These are phyloP conservation scores for Erucastrum elatum DNA, from an alignment of 345 rosid genomes.

Conservation along the genomic window DNA sequence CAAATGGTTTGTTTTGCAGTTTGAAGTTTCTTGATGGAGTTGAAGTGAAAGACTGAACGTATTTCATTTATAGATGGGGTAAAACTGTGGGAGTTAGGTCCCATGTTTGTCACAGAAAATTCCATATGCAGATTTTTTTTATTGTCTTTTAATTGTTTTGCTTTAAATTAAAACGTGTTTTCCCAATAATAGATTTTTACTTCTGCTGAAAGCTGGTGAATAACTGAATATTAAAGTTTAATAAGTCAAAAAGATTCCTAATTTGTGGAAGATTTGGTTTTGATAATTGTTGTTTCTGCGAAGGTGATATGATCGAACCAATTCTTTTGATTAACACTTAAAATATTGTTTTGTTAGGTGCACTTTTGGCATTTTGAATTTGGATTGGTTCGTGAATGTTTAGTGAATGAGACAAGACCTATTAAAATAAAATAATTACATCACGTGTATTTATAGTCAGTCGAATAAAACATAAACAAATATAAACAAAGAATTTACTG, in stretches of 20 bases:
- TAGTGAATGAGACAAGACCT: not conserved
- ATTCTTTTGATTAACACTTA: not conserved
- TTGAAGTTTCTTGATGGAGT: not conserved
- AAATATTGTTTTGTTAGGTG: not conserved
- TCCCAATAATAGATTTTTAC: not conserved
- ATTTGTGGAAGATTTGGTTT: slow-evolving; percentile 2
- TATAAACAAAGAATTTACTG: not conserved
- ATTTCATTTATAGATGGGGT: slow-evolving; percentile 11
- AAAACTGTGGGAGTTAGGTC: slow-evolving; percentile 32
- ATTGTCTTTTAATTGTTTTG: not conserved
- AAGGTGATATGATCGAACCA: slow-evolving; percentile 6
- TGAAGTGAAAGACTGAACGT: not conserved
- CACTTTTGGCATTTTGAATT: not conserved
- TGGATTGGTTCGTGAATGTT: not conserved
- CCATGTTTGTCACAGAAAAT: slow-evolving; percentile 17
- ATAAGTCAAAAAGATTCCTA: not conserved
- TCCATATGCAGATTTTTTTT: not conserved
- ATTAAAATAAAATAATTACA: not conserved
- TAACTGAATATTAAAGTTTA: not conserved
- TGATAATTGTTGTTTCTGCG: not conserved
- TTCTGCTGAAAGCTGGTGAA: not conserved
- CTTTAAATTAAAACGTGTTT: not conserved
- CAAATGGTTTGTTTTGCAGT: slow-evolving; percentile 8
- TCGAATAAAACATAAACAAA: slow-evolving; percentile 1
- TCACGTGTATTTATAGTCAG: not conserved